A percentile compares a stretch with the other conserved stretches of the same genome.
Evolutionary conservation across 495 filamentous ascomycete genomes (phyloP).

Genomic region (Hypoxylon crocopeplum): DNA sequence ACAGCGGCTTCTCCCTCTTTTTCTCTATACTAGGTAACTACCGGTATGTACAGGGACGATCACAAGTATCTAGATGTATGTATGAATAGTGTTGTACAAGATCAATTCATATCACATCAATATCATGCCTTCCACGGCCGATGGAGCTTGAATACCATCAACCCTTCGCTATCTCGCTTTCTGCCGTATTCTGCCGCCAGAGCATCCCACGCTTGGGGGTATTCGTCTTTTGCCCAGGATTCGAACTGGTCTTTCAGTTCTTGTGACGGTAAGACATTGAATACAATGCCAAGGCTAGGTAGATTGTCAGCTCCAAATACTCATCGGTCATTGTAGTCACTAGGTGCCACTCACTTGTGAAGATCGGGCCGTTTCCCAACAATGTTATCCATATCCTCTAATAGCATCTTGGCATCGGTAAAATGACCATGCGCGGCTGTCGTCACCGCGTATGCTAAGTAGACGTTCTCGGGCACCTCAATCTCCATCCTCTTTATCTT

Average conservation of each 20-base stretch:
- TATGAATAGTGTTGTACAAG: constrained; percentile 42
- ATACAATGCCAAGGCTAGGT: constrained; percentile 70
- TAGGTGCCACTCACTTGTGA: constrained; percentile 69
- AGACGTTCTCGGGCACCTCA: constrained; percentile 72
- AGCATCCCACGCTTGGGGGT: constrained; percentile 71
- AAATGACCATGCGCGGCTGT: constrained; percentile 72
- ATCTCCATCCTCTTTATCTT: constrained; percentile 78
- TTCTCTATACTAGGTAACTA: no score
- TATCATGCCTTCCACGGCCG: constrained; percentile 51
- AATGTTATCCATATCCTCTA: constrained; percentile 69
- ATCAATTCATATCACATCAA: constrained; percentile 27
- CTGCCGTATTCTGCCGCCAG: constrained; percentile 58
- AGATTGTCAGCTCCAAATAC: constrained; percentile 19
- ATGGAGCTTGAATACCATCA: constrained; percentile 50
- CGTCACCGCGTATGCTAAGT: constrained; percentile 74
- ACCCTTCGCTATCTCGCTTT: constrained; percentile 45
- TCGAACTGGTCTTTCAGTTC: constrained; percentile 71
- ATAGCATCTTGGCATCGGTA: constrained; percentile 66
- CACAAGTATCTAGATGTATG: constrained; percentile 29
- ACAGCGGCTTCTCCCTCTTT: no score
- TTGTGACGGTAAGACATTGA: constrained; percentile 69
- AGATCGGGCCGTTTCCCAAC: constrained; percentile 68
- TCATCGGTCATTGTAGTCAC: neutral
- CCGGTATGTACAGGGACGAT: constrained; percentile 40
- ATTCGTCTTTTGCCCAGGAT: constrained; percentile 70